phyloP scores from a whole-genome alignment of 352 stramenopile species.

The Peronospora farinosa region DNA sequence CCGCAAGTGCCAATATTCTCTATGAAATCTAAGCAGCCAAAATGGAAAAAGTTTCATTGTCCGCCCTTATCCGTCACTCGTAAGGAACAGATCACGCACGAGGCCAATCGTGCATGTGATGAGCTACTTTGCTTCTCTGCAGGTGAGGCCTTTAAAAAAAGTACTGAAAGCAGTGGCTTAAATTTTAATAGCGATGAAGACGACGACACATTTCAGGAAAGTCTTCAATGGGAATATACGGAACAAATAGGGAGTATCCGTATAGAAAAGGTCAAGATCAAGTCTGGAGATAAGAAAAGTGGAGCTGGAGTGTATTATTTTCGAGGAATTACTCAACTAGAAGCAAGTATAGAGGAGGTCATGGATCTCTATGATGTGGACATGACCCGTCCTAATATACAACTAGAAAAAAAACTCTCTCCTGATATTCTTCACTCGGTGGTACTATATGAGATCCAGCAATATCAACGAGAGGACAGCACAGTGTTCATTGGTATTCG shows the following conservation, averaged over 20 bases:
- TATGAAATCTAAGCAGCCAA: constrained; percentile 48
- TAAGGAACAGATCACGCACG: constrained; percentile 59
- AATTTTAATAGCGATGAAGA: constrained; percentile 26
- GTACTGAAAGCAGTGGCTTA: constrained; percentile 14
- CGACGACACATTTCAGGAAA: constrained; percentile 34
- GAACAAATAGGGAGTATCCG: constrained; percentile 64
- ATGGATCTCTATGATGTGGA: constrained; percentile 74
- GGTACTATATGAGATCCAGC: constrained; percentile 70
- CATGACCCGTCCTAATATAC: constrained; percentile 62
- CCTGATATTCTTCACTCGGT: constrained; percentile 73
- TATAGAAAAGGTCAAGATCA: constrained; percentile 74
- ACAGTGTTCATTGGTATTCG: constrained; percentile 71
- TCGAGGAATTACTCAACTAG: constrained; percentile 58
- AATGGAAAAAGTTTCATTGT: constrained; percentile 76
- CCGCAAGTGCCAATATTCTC: too few species aligned
- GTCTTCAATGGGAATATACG: constrained; percentile 65
- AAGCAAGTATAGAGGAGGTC: constrained; percentile 60
- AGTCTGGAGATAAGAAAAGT: constrained; percentile 46
- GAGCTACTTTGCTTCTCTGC: constrained; percentile 71
- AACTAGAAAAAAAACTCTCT: constrained; percentile 66
- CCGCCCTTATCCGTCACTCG: constrained; percentile 53
- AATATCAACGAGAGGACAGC: constrained; percentile 43
- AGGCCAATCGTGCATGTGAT: constrained; percentile 70
- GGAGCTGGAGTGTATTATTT: constrained; percentile 48
- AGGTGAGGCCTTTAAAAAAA: constrained; percentile 39